Conservation (phyloP, 1,284 basidiomycete genomes). For the Moesziomyces antarcticus region DNA sequence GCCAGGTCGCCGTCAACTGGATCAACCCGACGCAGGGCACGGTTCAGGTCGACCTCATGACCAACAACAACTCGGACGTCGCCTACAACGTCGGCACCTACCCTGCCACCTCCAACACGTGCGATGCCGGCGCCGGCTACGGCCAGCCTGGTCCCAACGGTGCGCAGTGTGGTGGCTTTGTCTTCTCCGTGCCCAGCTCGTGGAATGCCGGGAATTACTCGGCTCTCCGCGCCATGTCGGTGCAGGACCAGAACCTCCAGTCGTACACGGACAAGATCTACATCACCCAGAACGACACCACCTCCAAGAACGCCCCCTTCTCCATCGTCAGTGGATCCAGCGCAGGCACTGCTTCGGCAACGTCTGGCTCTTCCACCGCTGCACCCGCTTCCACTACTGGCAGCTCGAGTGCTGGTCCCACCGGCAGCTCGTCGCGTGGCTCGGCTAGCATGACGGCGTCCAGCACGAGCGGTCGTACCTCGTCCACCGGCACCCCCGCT, state of each 20-base stretch:
- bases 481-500: conserved; percentile 1
- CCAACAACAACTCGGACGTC: conserved; percentile 42
- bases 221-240: conserved; percentile 39
- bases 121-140: conserved; percentile 47
- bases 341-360: background rate
- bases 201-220: conserved; percentile 56
- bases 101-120: conserved; percentile 46
- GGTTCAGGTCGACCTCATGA: conserved; percentile 56
- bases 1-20: conserved; percentile 53
- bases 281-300: conserved; percentile 43
- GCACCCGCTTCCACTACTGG: conserved; percentile 16
- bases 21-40: conserved; percentile 46
- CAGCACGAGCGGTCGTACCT: conserved; percentile 10
- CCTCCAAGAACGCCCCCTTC: conserved; percentile 17
- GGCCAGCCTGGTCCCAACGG: conserved; percentile 42
- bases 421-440: conserved; percentile 7
- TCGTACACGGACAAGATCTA: conserved; percentile 58
- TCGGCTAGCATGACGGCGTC: conserved; percentile 14
- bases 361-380: conserved; percentile 11
- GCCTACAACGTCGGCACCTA: conserved; percentile 51
- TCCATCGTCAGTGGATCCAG: conserved; percentile 33
- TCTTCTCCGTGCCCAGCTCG: conserved; percentile 51
- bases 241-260: conserved; percentile 34
- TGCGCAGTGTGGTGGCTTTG: conserved; percentile 49
- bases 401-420: conserved; percentile 10